Conservation (phyloP, 306 rosid genomes). For the Trifolium pratense region DNA sequence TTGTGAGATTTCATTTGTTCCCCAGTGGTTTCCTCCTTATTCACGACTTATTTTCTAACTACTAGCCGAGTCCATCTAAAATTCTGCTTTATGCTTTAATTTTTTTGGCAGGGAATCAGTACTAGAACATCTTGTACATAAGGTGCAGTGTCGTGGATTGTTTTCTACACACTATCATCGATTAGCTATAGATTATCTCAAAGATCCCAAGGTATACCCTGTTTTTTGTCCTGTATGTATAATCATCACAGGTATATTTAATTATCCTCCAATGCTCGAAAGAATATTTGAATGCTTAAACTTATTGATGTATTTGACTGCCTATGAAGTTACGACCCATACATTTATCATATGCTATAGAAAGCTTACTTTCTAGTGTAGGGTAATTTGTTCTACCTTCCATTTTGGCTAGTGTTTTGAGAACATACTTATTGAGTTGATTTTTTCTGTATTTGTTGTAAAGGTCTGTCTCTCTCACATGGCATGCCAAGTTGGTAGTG, state of each 20-base stretch:
- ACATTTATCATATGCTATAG: constrained; percentile 24
- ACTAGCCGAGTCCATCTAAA: constrained; percentile 17
- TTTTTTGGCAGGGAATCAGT: constrained; percentile 72
- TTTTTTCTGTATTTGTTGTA: constrained; percentile 41
- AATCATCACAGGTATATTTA: constrained; percentile 4
- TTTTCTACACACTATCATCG: constrained; percentile 95
- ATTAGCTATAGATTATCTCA: constrained; percentile 66
- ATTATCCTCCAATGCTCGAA: constrained; percentile 27
- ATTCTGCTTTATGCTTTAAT: constrained; percentile 29
- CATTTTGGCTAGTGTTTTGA: constrained; percentile 40
- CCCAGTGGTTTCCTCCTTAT: constrained; percentile 16
- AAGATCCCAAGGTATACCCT: constrained; percentile 65
- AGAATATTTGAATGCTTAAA: constrained; percentile 19
- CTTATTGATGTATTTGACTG: constrained; percentile 1
- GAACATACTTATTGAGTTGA: constrained; percentile 33
- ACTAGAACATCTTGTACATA: constrained; percentile 79
- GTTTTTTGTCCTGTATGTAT: constrained; percentile 17
- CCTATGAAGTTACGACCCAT: constrained; percentile 16
- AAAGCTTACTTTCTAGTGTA: constrained; percentile 20
- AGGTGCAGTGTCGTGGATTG: constrained; percentile 83
- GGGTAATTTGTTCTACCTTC: constrained; percentile 4
- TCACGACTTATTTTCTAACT: constrained; percentile 24
- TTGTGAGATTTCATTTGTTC: constrained; percentile 33
- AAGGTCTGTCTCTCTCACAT: constrained; percentile 90
- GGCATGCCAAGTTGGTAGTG: constrained; percentile 92